Base-by-base conservation (phyloP, 352 stramenopile genomes). In the Phytophthora pseudosyringae region DNA sequence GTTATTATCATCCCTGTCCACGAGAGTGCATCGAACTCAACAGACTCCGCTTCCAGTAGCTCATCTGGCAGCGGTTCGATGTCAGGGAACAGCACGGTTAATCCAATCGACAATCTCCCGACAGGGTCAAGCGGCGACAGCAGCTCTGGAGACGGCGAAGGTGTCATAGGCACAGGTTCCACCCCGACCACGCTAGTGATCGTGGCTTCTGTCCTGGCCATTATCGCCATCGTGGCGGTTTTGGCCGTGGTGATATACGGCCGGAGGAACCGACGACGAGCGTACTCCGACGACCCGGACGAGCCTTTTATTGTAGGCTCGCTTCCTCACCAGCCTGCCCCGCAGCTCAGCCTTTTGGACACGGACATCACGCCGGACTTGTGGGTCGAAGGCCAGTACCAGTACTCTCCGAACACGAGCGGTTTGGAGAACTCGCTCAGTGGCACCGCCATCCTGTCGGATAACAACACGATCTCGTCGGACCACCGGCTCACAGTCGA, bases 371-470 rank as follows among this genome's bases (percentile, higher is more conserved):
- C 50, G 13, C 58, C 69, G 25, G 61, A 74, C 48, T 59, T 72
- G 40, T 78, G 58, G 70, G 60, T 69, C 3, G 71, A 73, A 60
- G 62, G 67, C 8, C 64, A 73, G 33, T 75, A 72, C 33, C 63
- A 64, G 38, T 76, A 76, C 47, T 76, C 68, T 16, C 68, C 68
- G 13, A 69, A 71, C 35, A 56, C 70, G 68, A 76, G 68, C 29
- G 48, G 64, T 11, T 25, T 73, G 28, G 49, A 69, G 36, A 67
- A 58, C 26, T 73, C 73, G 0, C 43, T 79, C 44, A 75, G 65
- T 18, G 67, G 67, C 15, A 79, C 73, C 5, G 69, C 55, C 3
- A 79, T 81, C 48, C 53, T 81, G n/a, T 78, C 70, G 16, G 73
- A 79, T 36, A 71, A 76, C 18, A 59, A 76, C n/a, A 79, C 73